Evolutionary conservation across 768 basidiomycete species (phyloP).

Genomic region (Psilocybe cyanescens): DNA sequence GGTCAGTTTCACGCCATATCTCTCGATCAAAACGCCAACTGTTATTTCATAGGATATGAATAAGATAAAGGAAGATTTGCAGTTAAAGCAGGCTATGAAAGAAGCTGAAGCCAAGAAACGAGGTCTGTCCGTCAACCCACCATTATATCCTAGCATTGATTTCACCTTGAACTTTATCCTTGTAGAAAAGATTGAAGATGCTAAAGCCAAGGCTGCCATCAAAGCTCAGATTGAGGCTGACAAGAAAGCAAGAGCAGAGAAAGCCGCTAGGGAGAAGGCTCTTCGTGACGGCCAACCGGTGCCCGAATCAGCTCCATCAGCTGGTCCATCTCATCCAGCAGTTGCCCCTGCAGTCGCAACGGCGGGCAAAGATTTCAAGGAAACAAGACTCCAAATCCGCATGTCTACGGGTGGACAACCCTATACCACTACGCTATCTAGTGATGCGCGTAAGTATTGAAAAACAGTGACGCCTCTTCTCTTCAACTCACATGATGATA

Average conservation of each 20-base stretch:
- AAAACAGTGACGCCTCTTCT: neutral
- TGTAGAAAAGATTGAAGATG: slow-evolving; percentile 89
- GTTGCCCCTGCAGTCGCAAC: slow-evolving; percentile 40
- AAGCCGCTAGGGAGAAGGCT: slow-evolving; percentile 89
- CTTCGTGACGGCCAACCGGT: slow-evolving; percentile 73
- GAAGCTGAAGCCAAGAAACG: slow-evolving; percentile 81
- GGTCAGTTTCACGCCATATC: slow-evolving; percentile 36
- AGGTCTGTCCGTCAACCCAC: slow-evolving; percentile 48
- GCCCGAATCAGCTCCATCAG: slow-evolving; percentile 23
- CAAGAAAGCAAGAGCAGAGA: slow-evolving; percentile 87
- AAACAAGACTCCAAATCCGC: slow-evolving; percentile 90
- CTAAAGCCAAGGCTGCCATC: slow-evolving; percentile 81
- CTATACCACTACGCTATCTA: slow-evolving; percentile 78
- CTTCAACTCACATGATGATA: slow-evolving; percentile 30
- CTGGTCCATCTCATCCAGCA: slow-evolving; percentile 35
- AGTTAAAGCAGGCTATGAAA: slow-evolving; percentile 79
- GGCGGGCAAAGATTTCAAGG: slow-evolving; percentile 78
- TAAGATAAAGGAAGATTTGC: slow-evolving; percentile 74
- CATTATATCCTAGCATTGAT: neutral
- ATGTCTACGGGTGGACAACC: slow-evolving; percentile 82
- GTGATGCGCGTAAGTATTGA: slow-evolving; percentile 69
- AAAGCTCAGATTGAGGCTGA: slow-evolving; percentile 71
- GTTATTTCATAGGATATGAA: slow-evolving; percentile 60
- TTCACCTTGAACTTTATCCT: neutral
- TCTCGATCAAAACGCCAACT: neutral